Conservation (phyloP, 1,284 basidiomycete species). For the Sphagnurus paluster region DNA sequence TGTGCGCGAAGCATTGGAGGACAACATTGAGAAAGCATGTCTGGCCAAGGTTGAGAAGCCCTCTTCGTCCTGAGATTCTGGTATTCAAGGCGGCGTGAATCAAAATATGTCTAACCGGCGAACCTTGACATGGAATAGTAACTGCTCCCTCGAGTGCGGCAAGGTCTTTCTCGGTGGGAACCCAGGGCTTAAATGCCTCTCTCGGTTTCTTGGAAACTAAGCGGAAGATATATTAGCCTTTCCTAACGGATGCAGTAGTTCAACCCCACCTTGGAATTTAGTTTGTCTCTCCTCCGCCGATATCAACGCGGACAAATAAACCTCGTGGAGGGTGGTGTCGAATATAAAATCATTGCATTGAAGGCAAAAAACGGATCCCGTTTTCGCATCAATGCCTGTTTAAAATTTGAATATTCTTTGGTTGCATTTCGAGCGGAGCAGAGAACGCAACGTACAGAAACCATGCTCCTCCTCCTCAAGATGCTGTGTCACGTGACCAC, state of each 20-base stretch:
- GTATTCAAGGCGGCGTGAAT: conserved; percentile 12
- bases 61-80: conserved; percentile 65
- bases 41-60: conserved; percentile 89
- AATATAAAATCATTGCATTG: conserved; percentile 50
- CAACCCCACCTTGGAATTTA: conserved; percentile 35
- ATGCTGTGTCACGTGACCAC: conserved; percentile 56
- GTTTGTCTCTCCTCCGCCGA: conserved; percentile 43
- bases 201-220: conserved; percentile 39
- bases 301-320: conserved; percentile 35
- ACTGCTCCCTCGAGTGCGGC: conserved; percentile 36
- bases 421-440: neutral
- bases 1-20: conserved; percentile 91
- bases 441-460: conserved; percentile 59
- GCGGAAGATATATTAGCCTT: neutral
- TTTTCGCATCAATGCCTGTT: conserved; percentile 43
- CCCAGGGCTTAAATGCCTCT: conserved; percentile 44
- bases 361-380: conserved; percentile 44
- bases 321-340: conserved; percentile 35
- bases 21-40: conserved; percentile 96
- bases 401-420: neutral
- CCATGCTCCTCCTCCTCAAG: conserved; percentile 56
- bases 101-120: conserved; percentile 8
- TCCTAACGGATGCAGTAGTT: too few species aligned
- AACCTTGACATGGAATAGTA: conserved; percentile 66
- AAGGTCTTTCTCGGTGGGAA: conserved; percentile 37